Conservation (phyloP, 805 yeast genomes). For the Metschnikowia chrysomelidarum region DNA sequence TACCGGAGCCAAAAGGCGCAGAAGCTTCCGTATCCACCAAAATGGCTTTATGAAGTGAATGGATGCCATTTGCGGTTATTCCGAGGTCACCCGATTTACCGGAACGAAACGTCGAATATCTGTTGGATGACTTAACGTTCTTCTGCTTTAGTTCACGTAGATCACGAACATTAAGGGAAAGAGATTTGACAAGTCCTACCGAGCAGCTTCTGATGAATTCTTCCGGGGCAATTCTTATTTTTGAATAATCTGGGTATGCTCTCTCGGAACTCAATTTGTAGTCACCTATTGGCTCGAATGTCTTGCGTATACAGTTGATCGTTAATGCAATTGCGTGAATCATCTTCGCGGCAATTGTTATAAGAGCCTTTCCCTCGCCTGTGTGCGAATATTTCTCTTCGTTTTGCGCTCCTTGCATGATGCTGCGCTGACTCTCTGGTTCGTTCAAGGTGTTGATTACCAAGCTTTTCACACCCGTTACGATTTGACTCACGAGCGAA, state of each 20-base stretch:
- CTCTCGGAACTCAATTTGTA: conserved; percentile 58
- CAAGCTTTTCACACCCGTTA: conserved; percentile 59
- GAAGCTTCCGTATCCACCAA: conserved; percentile 26
- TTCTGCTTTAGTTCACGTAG: conserved; percentile 23
- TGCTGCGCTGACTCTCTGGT: conserved; percentile 31
- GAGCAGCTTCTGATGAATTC: conserved; percentile 63
- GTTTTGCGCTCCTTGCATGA: conserved; percentile 9
- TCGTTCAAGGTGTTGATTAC: conserved; percentile 54
- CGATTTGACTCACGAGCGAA: conserved; percentile 62
- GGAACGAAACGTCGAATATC: conserved; percentile 51
- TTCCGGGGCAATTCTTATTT: conserved; percentile 55
- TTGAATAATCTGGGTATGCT: conserved; percentile 63
- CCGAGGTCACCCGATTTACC: conserved; percentile 51
- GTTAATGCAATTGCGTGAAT: conserved; percentile 51
- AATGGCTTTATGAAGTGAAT: conserved; percentile 38
- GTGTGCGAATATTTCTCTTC: conserved; percentile 50
- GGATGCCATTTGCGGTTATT: conserved; percentile 48
- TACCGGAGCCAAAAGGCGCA: conserved; percentile 33
- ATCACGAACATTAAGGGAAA: conserved; percentile 25
- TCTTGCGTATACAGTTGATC: conserved; percentile 47
- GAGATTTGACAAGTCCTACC: conserved; percentile 50
- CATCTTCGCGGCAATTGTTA: conserved; percentile 59
- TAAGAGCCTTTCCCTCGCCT: conserved; percentile 64
- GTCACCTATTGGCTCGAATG: conserved; percentile 61
- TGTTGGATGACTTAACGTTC: conserved; percentile 25